Percentiles rank a stretch among this genome's conserved stretches.
Evolutionary conservation across 2,329 filamentous ascomycete species (phyloP).

Genomic region (Stachybotrys chartarum): DNA sequence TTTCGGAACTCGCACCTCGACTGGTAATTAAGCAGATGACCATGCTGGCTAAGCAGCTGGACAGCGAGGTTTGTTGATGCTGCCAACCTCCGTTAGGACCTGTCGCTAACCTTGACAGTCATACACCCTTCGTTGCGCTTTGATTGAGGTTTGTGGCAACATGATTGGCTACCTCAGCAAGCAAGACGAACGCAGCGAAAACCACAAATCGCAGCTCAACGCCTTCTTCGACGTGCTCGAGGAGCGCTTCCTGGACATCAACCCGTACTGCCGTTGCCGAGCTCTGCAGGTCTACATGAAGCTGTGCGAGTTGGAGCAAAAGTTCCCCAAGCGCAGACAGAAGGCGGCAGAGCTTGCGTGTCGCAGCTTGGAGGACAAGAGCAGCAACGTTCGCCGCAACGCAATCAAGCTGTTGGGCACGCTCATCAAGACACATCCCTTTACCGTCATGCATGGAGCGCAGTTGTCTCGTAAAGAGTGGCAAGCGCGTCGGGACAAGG

Average conservation of each 20-base stretch:
- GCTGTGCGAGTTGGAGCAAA: constrained; percentile 89
- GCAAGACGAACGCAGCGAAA: constrained; percentile 84
- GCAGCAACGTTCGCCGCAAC: constrained; percentile 92
- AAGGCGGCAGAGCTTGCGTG: constrained; percentile 80
- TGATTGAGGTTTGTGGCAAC: constrained; percentile 97
- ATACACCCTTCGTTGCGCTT: constrained; percentile 84
- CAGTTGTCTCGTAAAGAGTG: constrained; percentile 81
- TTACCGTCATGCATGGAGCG: constrained; percentile 83
- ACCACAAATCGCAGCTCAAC: constrained; percentile 90
- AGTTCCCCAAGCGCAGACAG: constrained; percentile 88
- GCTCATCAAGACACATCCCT: constrained; percentile 89
- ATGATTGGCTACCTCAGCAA: constrained; percentile 85
- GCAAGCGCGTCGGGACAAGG: constrained; percentile 72
- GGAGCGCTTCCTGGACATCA: constrained; percentile 91
- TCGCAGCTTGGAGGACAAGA: constrained; percentile 91
- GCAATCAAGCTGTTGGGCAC: constrained; percentile 87
- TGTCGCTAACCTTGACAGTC: constrained; percentile 46
- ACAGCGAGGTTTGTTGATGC: constrained; percentile 64
- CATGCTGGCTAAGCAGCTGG: constrained; percentile 84
- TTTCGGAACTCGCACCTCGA: constrained; percentile 86
- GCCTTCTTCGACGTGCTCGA: constrained; percentile 96
- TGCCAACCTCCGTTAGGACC: too few relatives aligned
- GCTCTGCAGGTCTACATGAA: constrained; percentile 90
- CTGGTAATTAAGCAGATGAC: constrained; percentile 98
- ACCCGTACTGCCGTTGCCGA: constrained; percentile 89